A percentile compares a stretch with the other conserved stretches of the same genome.
Evolutionary conservation across 495 filamentous ascomycete species (phyloP).

Genomic region (Geoglossum glabrum): DNA sequence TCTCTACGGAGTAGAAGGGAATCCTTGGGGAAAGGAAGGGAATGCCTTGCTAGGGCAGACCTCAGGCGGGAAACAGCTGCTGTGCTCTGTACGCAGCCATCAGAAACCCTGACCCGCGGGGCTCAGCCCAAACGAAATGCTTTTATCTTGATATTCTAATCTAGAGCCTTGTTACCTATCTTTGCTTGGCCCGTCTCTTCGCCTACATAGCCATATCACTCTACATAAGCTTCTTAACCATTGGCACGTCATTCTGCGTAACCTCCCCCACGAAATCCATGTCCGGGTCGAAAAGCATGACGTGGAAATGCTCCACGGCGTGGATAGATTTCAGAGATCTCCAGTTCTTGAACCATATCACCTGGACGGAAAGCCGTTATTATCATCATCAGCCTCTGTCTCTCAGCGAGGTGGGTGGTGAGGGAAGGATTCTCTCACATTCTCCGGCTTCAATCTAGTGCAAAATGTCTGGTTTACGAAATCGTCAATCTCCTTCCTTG

Average conservation of each 20-base stretch:
- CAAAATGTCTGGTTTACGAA: constrained; percentile 47
- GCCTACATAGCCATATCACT: not conserved
- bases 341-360: constrained; percentile 90
- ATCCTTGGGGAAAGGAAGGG: too few relatives aligned
- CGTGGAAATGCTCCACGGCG: constrained; percentile 87
- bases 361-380: constrained; percentile 19
- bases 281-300: constrained; percentile 66
- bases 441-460: constrained; percentile 21
- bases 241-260: constrained; percentile 52
- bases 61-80: too few relatives aligned
- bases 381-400: not conserved
- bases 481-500: constrained; percentile 40
- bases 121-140: too few relatives aligned
- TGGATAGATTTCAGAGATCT: constrained; percentile 56
- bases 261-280: constrained; percentile 45
- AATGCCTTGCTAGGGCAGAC: too few relatives aligned
- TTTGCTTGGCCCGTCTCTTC: not conserved
- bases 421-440: constrained; percentile 20
- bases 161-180: not conserved
- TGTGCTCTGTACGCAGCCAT: too few relatives aligned
- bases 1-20: too few relatives aligned
- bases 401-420: too few relatives aligned
- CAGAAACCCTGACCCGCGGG: too few relatives aligned
- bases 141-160: not conserved
- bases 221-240: constrained; percentile 16